A percentile compares a stretch with the other conserved stretches of the same genome.
Conservation (phyloP, 495 filamentous ascomycete species). For the Lophiostoma macrostomum region DNA sequence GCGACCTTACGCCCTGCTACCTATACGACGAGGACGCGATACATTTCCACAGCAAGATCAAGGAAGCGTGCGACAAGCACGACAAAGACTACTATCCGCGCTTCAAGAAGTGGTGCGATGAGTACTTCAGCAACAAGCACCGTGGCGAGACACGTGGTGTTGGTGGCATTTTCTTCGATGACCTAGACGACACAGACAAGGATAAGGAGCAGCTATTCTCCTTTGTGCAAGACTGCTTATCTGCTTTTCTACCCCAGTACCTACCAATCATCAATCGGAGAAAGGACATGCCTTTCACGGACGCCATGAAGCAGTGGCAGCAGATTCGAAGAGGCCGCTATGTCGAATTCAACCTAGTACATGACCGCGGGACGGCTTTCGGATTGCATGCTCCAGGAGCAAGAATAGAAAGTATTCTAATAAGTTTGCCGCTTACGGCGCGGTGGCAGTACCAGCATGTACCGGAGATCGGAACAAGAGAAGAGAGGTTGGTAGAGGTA, state of each 20-base stretch:
- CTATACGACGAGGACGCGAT: conserved; percentile 96
- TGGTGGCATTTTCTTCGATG: conserved; percentile 98
- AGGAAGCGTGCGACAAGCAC: conserved; percentile 89
- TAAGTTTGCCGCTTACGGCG: conserved; percentile 92
- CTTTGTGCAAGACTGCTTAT: conserved; percentile 81
- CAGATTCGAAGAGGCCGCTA: conserved; percentile 89
- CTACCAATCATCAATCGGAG: conserved; percentile 79
- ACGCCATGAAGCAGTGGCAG: conserved; percentile 90
- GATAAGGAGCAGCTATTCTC: conserved; percentile 88
- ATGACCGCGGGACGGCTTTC: conserved; percentile 94
- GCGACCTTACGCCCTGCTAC: conserved; percentile 89
- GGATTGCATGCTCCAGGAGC: conserved; percentile 90
- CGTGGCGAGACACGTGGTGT: conserved; percentile 84
- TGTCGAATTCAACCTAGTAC: conserved; percentile 97
- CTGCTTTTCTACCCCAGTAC: conserved; percentile 88
- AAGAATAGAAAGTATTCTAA: conserved; percentile 91
- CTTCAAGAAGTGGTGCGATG: conserved; percentile 98
- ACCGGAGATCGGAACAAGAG: conserved; percentile 67
- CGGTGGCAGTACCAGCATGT: conserved; percentile 95
- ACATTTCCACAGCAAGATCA: conserved; percentile 92
- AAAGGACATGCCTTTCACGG: conserved; percentile 87
- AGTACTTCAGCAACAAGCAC: conserved; percentile 93
- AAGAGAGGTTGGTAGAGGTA: conserved; percentile 75
- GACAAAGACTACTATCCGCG: conserved; percentile 87
- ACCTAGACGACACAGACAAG: conserved; percentile 81